A percentile compares a stretch with the other conserved stretches of the same genome.
Conservation (phyloP, 768 basidiomycete genomes). For the Strobilomyces dryophilus region DNA sequence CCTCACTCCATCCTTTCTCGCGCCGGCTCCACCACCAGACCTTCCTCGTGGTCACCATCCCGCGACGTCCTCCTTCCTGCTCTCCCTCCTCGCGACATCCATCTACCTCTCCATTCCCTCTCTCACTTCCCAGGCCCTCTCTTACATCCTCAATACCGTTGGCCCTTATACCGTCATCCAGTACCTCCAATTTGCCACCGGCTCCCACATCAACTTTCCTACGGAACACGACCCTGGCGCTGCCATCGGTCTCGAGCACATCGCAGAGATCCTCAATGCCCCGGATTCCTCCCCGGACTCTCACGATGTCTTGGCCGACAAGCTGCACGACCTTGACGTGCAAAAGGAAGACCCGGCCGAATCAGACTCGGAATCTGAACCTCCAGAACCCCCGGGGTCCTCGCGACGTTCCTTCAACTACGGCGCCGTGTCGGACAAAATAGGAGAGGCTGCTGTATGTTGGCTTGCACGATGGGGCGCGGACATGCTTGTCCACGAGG, state of each 20-base stretch:
- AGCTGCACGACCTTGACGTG: conserved; percentile 29
- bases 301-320: conserved; percentile 26
- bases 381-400: conserved; percentile 11
- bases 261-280: conserved; percentile 46
- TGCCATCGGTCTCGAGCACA: conserved; percentile 65
- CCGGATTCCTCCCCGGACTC: conserved; percentile 11
- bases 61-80: conserved; percentile 73
- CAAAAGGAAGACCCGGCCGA: conserved; percentile 37
- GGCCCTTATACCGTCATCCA: conserved; percentile 72
- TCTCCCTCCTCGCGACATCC: conserved; percentile 83
- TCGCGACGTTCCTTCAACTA: conserved; percentile 60
- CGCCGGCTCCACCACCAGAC: conserved; percentile 19
- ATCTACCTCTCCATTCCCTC: conserved; percentile 82
- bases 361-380: conserved; percentile 29
- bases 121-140: conserved; percentile 71
- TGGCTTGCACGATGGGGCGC: conserved; percentile 86
- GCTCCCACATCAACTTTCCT: conserved; percentile 51
- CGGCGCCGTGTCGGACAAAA: conserved; percentile 86
- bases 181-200: conserved; percentile 82
- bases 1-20: conserved; percentile 62
- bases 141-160: conserved; percentile 64
- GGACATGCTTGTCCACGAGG: conserved; percentile 71
- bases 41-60: conserved; percentile 60
- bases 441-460: conserved; percentile 84
- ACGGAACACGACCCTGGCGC: conserved; percentile 47